These are phyloP conservation scores for Ophiorrhiza pumila DNA, from an alignment of 257 asterid species.

Conservation along the genomic window DNA sequence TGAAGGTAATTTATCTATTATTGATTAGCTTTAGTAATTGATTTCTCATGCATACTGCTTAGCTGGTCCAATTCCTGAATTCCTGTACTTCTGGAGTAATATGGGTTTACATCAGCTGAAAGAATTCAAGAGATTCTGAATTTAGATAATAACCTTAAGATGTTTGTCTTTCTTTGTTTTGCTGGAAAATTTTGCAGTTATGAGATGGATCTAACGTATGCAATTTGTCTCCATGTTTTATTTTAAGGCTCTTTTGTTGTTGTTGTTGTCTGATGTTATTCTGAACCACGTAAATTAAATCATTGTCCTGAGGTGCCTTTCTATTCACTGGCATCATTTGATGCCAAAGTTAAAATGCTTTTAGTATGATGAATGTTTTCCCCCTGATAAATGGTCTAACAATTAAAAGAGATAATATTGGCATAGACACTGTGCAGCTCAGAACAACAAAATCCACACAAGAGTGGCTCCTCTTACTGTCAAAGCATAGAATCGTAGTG, in stretches of 20 bases:
- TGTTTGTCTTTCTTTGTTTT: neutral
- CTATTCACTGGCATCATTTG: neutral
- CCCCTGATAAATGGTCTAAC: neutral
- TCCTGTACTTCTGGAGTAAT: neutral
- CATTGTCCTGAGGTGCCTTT: neutral
- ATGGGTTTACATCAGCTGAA: neutral
- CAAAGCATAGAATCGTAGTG: neutral
- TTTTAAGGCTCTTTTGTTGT: neutral
- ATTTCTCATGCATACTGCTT: neutral
- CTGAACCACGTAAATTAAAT: neutral
- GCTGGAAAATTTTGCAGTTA: neutral
- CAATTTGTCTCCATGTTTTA: neutral
- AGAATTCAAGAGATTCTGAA: neutral
- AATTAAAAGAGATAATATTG: neutral
- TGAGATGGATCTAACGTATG: neutral
- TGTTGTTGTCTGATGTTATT: neutral
- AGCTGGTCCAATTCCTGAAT: neutral
- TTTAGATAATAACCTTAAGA: neutral
- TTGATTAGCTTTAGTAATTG: neutral
- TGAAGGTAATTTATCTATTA: slow-evolving; percentile 26
- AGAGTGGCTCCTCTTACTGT: neutral
- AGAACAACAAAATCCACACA: neutral
- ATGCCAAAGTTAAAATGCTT: neutral
- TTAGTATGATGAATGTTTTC: neutral
- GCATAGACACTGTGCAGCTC: neutral